Conservation (phyloP, 352 stramenopile species). For the Thalassiosira allenii region DNA sequence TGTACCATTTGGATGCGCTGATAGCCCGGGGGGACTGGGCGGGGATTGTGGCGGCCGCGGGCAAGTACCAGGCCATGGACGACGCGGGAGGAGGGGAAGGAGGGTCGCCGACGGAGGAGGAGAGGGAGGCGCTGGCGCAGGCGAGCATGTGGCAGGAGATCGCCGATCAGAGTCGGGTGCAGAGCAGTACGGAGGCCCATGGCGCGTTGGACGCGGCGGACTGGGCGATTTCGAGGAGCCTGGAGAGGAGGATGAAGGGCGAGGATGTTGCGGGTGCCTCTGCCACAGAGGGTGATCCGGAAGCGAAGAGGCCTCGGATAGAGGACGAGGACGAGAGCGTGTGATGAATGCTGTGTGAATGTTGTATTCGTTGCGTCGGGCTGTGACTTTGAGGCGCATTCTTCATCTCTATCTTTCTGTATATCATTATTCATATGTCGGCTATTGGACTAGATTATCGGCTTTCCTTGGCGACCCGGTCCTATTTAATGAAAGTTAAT, state of each 20-base stretch:
- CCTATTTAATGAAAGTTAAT: no score
- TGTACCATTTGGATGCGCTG: constrained; percentile 70
- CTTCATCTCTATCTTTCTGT: no score
- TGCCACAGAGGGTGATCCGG: background rate
- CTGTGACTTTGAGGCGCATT: no score
- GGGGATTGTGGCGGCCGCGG: constrained; percentile 73
- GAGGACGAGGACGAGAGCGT: background rate
- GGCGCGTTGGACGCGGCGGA: constrained; percentile 74
- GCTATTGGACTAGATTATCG: no score
- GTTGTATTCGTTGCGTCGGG: no score
- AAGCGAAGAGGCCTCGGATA: background rate
- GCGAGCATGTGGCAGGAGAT: constrained; percentile 82
- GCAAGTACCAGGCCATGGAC: constrained; percentile 61
- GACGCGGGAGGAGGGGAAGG: constrained; percentile 37
- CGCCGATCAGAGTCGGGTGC: constrained; percentile 73
- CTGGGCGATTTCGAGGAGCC: constrained; percentile 82
- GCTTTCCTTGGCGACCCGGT: no score
- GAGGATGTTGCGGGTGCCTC: no score
- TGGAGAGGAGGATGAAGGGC: constrained; percentile 30
- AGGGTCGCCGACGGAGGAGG: constrained; percentile 41
- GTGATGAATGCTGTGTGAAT: no score
- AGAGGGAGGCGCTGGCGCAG: constrained; percentile 79
- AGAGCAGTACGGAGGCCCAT: constrained; percentile 40
- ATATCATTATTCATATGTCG: no score
- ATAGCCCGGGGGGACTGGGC: constrained; percentile 80